A percentile compares a stretch with the other conserved stretches of the same genome.
Conservation (phyloP, 2,329 filamentous ascomycete genomes). For the Aspergillus costaricaensis region DNA sequence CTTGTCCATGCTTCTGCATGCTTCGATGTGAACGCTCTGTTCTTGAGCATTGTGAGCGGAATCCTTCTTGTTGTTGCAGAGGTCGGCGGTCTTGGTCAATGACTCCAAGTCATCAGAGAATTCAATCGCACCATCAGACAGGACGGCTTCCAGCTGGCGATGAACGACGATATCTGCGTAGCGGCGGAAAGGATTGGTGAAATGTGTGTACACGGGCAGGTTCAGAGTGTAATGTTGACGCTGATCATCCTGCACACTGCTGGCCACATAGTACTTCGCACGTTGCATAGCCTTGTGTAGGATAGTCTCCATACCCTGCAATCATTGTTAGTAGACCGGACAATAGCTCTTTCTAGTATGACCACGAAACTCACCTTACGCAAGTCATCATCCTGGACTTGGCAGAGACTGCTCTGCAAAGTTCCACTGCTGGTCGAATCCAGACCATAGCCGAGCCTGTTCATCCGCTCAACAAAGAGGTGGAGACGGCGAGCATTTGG, state of each 20-base stretch:
- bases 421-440: slow-evolving; percentile 87
- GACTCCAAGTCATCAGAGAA: slow-evolving; percentile 87
- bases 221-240: slow-evolving; percentile 91
- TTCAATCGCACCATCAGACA: slow-evolving; percentile 79
- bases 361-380: slow-evolving; percentile 62
- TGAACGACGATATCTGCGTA: slow-evolving; percentile 96
- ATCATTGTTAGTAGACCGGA: not conserved
- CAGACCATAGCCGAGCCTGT: slow-evolving; percentile 82
- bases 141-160: slow-evolving; percentile 83
- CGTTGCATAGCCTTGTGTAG: slow-evolving; percentile 94
- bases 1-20: slow-evolving; percentile 94
- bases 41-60: slow-evolving; percentile 96
- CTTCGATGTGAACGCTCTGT: slow-evolving; percentile 97
- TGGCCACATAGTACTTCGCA: slow-evolving; percentile 89
- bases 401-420: slow-evolving; percentile 92
- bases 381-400: slow-evolving; percentile 82
- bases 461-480: slow-evolving; percentile 92
- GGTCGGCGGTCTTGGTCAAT: slow-evolving; percentile 87
- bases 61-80: slow-evolving; percentile 99
- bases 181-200: slow-evolving; percentile 90
- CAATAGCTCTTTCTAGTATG: not conserved
- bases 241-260: slow-evolving; percentile 74
- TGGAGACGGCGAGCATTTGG: slow-evolving; percentile 87
- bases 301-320: slow-evolving; percentile 86
- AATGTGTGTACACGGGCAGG: slow-evolving; percentile 92